A percentile compares a stretch with the other conserved stretches of the same genome.
Evolutionary conservation across 2,329 filamentous ascomycete genomes (phyloP).

Genomic region (Alternaria gaisen): DNA sequence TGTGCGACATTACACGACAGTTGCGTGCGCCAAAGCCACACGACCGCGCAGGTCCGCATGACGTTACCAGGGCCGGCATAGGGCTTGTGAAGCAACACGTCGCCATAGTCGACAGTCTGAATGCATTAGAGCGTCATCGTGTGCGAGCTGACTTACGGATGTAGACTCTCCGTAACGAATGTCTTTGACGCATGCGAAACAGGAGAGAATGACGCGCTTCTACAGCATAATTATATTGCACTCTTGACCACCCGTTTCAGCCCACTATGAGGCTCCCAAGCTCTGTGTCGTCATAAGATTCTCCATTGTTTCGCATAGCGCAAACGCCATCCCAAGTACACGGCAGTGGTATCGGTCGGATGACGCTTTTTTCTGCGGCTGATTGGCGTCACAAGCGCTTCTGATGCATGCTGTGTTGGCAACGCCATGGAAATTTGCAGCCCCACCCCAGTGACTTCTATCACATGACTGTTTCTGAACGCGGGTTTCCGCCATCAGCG

Average conservation of each 20-base stretch:
- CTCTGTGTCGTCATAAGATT: slow-evolving; percentile 36
- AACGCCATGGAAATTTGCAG: slow-evolving; percentile 30
- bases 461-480: too few species aligned
- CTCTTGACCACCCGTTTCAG: slow-evolving; percentile 10
- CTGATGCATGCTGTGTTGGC: slow-evolving; percentile 49
- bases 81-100: slow-evolving; percentile 23
- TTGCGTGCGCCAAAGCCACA: slow-evolving; percentile 30
- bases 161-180: background rate
- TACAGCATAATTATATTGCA: slow-evolving; percentile 4
- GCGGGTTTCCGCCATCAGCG: background rate
- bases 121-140: slow-evolving; percentile 16
- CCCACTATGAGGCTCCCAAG: slow-evolving; percentile 16
- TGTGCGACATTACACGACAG: slow-evolving; percentile 37
- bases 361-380: slow-evolving; percentile 27
- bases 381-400: slow-evolving; percentile 45
- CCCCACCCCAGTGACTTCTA: slow-evolving; percentile 27
- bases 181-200: background rate
- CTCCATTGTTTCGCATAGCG: slow-evolving; percentile 19
- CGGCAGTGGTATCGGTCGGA: slow-evolving; percentile 38
- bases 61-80: slow-evolving; percentile 27
- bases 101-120: slow-evolving; percentile 10
- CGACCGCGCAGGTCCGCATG: slow-evolving; percentile 36
- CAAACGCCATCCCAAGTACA: slow-evolving; percentile 37
- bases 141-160: slow-evolving; percentile 2
- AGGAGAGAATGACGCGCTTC: background rate